A percentile compares a stretch with the other conserved stretches of the same genome.
These are phyloP conservation scores for Gossypium mustelinum DNA, from an alignment of 345 rosid genomes.

Conservation along the genomic window DNA sequence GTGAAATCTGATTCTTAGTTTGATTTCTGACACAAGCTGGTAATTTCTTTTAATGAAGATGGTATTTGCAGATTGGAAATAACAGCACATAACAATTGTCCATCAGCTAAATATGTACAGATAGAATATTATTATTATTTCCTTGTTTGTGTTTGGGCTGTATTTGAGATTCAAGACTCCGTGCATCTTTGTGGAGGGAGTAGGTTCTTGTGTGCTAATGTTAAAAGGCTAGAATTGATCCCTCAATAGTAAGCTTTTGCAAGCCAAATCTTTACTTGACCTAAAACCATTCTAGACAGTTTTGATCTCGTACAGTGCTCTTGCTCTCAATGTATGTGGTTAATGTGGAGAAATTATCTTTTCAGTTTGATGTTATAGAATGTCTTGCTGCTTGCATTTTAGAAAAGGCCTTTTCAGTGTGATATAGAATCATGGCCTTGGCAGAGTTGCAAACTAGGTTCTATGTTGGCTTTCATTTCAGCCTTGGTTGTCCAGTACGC, in stretches of 20 bases:
- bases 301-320: background rate
- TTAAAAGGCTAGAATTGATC: conserved; percentile 5
- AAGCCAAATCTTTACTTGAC: background rate
- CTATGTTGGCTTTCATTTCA: background rate
- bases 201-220: background rate
- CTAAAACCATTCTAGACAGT: background rate
- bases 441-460: background rate
- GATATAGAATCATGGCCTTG: background rate
- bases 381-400: background rate
- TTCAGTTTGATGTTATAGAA: background rate
- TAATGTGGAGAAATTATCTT: background rate
- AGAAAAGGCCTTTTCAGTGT: background rate
- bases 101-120: background rate
- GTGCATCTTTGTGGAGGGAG: background rate
- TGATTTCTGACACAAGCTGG: background rate
- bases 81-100: no score
- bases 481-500: background rate
- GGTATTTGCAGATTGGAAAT: background rate
- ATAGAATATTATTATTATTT: background rate
- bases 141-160: background rate
- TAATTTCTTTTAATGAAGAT: background rate
- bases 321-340: background rate
- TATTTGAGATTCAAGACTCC: background rate
- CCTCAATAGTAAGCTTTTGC: background rate
- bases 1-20: background rate